phyloP scores from a whole-genome alignment of 257 asterid genomes.

The Linderniella brevidens region DNA sequence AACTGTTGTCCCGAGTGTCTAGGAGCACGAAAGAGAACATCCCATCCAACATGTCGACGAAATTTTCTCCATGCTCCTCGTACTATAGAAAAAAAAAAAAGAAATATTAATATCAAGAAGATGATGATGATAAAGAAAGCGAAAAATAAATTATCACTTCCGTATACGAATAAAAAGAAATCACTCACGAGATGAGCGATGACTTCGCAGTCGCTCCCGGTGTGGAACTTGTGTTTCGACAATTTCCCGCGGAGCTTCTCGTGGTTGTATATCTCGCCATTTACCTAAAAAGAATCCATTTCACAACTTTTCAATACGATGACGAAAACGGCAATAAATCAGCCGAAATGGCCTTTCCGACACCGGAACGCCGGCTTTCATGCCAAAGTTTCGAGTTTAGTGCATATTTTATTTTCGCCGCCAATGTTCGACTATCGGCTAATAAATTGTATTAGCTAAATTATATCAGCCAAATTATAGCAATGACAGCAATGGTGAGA shows the following conservation, averaged over 20 bases:
- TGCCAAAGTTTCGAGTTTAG: no score
- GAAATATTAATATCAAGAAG: background rate
- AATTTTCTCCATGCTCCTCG: constrained; percentile 75
- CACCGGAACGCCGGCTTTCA: no score
- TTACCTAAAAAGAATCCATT: constrained; percentile 35
- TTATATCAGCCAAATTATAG: no score
- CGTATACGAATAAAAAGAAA: no score
- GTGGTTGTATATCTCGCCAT: constrained; percentile 94
- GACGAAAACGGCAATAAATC: no score
- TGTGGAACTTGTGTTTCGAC: constrained; percentile 68
- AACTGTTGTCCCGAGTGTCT: constrained; percentile 81
- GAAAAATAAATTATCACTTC: background rate
- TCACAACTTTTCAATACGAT: background rate
- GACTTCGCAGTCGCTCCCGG: constrained; percentile 91
- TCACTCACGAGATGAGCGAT: constrained; percentile 92
- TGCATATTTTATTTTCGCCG: no score
- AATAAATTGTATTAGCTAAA: no score
- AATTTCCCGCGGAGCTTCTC: constrained; percentile 42
- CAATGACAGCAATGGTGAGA: no score
- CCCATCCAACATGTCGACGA: constrained; percentile 85
- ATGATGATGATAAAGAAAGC: constrained; percentile 1
- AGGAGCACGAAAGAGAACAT: constrained; percentile 86
- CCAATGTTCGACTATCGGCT: no score
- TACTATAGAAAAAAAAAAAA: constrained; percentile 27
- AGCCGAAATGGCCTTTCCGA: no score